Base-by-base conservation (phyloP, 305 asterid species). In the Fraxinus baroniana region DNA sequence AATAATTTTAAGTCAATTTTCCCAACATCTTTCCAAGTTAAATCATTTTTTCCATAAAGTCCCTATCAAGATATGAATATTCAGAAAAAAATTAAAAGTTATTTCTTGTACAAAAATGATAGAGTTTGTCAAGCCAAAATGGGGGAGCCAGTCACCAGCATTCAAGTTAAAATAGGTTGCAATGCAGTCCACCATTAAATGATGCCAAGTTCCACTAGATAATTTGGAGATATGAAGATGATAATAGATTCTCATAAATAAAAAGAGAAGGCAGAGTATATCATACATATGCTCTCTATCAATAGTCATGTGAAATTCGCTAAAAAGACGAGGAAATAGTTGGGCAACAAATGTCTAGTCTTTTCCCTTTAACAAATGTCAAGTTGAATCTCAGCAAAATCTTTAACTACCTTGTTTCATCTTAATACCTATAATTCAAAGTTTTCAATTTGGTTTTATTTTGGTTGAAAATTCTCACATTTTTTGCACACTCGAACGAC, bases 11-110 rank as follows among this genome's bases (percentile, higher is more conserved):
- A 49, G 37, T 18, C 76, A 22, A 7, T 44, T 20, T 80, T 87
- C 74, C 74, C 60, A 30, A 32, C 17, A 70, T 57, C 24, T 32
- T 36, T 60, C 76, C 62, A 68, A 68, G 72, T 60, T 26, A 64
- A 20, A 22, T 77, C 78, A 49, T 24, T 68, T 68, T 76, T 28
- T 79, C 66, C 30, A 22, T 44, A 75, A 60, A 76, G 41, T 68
- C 4, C 80, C 46, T 26, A 26, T 72, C 26, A 82, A 70, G 66
- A 62, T 79, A 76, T 32, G 35, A 77, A 78, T 70, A 76, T 66
- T 75, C 39, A 36, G 30, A 79, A 80, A 72, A 78, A 77, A 30
- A 55, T 30, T 74, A 74, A 77, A 82, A 46, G 77, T 35, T 46
- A 22, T 5, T 62, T 36, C 26, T 52, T 18, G 39, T 30, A 62